Evolutionary conservation across 331 rosid species (phyloP), one percentile per base, ranked within the genome.

Genomic region (Rhamnella rubrinervis): DNA sequence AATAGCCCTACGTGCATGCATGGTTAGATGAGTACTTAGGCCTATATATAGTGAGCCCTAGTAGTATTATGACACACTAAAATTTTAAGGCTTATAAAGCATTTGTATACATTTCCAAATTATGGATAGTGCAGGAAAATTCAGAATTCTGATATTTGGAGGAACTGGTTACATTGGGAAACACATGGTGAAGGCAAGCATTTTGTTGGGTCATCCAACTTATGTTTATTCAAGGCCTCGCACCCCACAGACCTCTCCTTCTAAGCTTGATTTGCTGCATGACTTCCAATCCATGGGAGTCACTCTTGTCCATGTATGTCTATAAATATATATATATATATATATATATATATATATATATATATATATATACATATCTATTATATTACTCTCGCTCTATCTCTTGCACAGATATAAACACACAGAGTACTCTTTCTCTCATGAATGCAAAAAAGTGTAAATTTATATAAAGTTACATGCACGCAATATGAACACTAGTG

Each of bases 151-250:
- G 10, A 49, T 74, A 44, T 66, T 82, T 58, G 86, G 86, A 9
- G 83, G 83, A 82, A 78, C 73, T 6, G 83, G 86, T 6, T 78
- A 82, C 66, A 40, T 78, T 3, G 83, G 86, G 7, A 66, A 82
- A 19, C 38, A 71, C 7, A 71, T 67, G 58, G 86, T 78, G 73
- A 78, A 75, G 31, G 81, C 86, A 62, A 81, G 83, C 75, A 59
- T 71, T 6, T 8, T 28, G 6, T 61, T 75, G 63, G 83, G 86
- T 18, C 65, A 78, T 78, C 81, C 70, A 66, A 78, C 81, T 21
- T 63, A 28, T 1, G 78, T 74, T 1, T 82, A 74, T 21, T 60
- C 83, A 2, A 69, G 73, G 12, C 75, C 77, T 18, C 25, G 75
- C 50, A 25, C 21, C 13, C 41, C 70, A 8, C 31, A 13, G n/a